Base-by-base conservation (phyloP, 225 moss, liverwort and hornwort species). In the Rhytidiadelphus loreus region DNA sequence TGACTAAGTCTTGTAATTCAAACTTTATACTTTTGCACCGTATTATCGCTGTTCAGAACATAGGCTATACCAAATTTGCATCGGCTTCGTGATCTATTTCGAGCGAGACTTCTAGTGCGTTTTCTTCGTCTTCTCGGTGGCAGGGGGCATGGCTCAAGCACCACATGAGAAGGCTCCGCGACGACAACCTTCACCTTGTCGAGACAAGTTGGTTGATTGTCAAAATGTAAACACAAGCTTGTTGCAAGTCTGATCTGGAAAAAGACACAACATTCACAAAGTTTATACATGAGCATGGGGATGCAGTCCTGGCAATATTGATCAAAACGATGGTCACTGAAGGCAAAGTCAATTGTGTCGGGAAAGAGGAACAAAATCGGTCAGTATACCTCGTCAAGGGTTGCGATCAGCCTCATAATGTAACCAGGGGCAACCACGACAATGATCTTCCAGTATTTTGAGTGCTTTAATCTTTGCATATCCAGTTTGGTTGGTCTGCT, bases 171-270 rank as follows among this genome's bases (percentile, higher is more conserved):
- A 59, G 72, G 79, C 43, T 86, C 83, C 50, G 35, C 63, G 52
- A 77, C 24, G 60, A 79, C 64, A 7, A 73, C 59, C 73, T 81
- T 82, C 66, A 85, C 59, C 79, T 88, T 92, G 79, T 89, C 69
- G 41, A 57, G 88, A 83, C 92, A 90, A 80, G 25, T 23, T 20
- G 90, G 86, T 68, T 57, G 59, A 80, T 77, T 71, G 87, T 93
- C 93, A 73, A 89, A 92, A 85, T 92, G 87, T 28, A 93, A 72
- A 89, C 92, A 92, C 86, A 93, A 30, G 87, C 83, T 75, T 80
- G 87, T 88, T 86, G 87, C 86, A 88, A 92, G 90, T 73, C 91
- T 93, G 39, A 93, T 90, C 93, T 93, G 93, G 32, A 92, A 62
- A 85, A 60, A 46, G 73, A n/a, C 84, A 88, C 58, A 84, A 61